Conservation (phyloP, 495 filamentous ascomycete species). For the Neurospora sp. region DNA sequence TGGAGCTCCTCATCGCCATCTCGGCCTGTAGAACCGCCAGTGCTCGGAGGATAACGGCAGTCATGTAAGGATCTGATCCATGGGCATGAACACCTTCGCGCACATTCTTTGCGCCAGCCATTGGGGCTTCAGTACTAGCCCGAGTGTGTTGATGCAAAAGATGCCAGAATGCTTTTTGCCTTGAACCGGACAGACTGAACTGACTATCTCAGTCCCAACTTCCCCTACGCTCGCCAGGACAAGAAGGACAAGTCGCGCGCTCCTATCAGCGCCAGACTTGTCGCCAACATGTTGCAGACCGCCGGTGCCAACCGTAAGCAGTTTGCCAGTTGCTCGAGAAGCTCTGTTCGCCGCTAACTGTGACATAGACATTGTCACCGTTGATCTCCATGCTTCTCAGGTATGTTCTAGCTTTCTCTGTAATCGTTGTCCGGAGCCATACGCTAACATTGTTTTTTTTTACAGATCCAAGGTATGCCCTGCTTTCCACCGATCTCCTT, state of each 20-base stretch:
- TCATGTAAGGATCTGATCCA: slow-evolving; percentile 17
- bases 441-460: not conserved
- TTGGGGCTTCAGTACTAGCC: not conserved
- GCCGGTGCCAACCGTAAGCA: slow-evolving; percentile 68
- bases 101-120: not conserved
- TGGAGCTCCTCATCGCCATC: slow-evolving; percentile 99
- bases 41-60: slow-evolving; percentile 27
- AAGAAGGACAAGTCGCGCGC: slow-evolving; percentile 91
- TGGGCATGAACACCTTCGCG: not conserved
- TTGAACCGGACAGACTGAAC: slow-evolving; percentile 61
- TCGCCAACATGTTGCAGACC: slow-evolving; percentile 96
- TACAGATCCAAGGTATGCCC: slow-evolving; percentile 13
- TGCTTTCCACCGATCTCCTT: too few relatives aligned
- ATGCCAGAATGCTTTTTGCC: not conserved
- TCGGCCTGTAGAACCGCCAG: slow-evolving; percentile 91
- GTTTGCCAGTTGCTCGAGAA: not conserved
- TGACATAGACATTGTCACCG: slow-evolving; percentile 74
- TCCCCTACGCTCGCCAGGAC: slow-evolving; percentile 97
- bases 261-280: slow-evolving; percentile 82
- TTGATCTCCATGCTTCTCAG: slow-evolving; percentile 75
- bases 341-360: slow-evolving; percentile 45
- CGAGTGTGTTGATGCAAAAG: not conserved
- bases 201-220: slow-evolving; percentile 92
- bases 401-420: slow-evolving; percentile 1
- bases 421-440: not conserved